Base-by-base conservation (phyloP, 202 grass and related monocot species). In the Carex arenaria region DNA sequence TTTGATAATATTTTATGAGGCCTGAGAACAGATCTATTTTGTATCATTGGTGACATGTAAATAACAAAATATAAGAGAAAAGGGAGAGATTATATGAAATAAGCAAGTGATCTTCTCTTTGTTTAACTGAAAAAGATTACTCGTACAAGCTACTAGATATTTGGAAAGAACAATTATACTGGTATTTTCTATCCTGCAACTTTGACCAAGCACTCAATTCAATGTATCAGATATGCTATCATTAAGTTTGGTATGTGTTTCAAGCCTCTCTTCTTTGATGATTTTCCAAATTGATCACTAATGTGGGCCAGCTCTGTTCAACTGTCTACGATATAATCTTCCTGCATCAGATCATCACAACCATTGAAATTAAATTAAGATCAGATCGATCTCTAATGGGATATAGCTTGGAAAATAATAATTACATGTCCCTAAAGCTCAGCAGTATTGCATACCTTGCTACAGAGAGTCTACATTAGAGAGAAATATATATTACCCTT, bases 281-380 rank as follows among this genome's bases (percentile, higher is more conserved):
- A 61, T 52, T 28, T 42, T 45, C 20, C 15, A 23, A 23, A 40
- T 81, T 53, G 61, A 66, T 14, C 15, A 28, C 1, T 81, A 30
- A 5, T 32, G 61, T 47, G 79, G 4, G 36, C 79, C 79, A 65
- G 34, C 43, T 64, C 26, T 31, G 19, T 40, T 67, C 61, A 81
- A 81, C 61, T 66, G 12, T 34, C 79, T 65, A 45, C 79, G 20
- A 51, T 81, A 67, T 11, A 61, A 49, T 30, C 20, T 81, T 63
- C 56, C 79, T 67, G 63, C 79, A 67, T 51, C 22, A 30, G 15
- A 81, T 64, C 79, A 81, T 47, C 45, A 67, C 7, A 81, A n/a
- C 5, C 10, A 67, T 81, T 10, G 18, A 67, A 17, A 67, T 81
- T 12, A 64, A 17, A 67, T 64, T 38, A 20, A 42, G 34, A 80